phyloP scores from a whole-genome alignment of 2,329 filamentous ascomycete genomes.

The Calonectria hawksworthii region DNA sequence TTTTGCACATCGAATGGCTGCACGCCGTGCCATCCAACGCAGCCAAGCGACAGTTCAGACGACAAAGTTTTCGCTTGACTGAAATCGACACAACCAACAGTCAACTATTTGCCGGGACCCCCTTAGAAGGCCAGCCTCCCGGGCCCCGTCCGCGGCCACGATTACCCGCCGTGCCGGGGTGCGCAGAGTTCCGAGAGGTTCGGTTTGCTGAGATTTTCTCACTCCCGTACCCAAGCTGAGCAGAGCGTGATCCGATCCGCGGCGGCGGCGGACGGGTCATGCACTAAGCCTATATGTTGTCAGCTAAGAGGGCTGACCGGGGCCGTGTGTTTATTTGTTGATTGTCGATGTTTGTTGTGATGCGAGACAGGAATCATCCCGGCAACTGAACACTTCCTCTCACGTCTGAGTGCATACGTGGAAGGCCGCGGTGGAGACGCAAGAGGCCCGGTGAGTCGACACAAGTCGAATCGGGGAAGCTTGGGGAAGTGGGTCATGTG shows the following conservation, averaged over 20 bases:
- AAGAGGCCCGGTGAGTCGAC: slow-evolving; percentile 13
- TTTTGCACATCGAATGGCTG: not conserved
- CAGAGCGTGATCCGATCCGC: not conserved
- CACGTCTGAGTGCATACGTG: slow-evolving; percentile 27
- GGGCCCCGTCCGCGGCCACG: slow-evolving; percentile 4
- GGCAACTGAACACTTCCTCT: slow-evolving; percentile 28
- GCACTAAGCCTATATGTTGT: slow-evolving; percentile 15
- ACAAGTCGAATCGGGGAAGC: slow-evolving; percentile 26
- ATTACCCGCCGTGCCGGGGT: slow-evolving; percentile 6
- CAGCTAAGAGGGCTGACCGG: slow-evolving; percentile 8
- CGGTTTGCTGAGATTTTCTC: slow-evolving; percentile 7
- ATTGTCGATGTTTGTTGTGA: slow-evolving; percentile 14
- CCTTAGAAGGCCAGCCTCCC: slow-evolving; percentile 2
- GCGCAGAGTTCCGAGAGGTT: slow-evolving; percentile 9
- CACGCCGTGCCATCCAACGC: slow-evolving; percentile 7
- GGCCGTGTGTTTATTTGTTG: slow-evolving; percentile 22
- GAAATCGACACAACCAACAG: not conserved
- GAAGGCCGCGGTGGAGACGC: slow-evolving; percentile 10
- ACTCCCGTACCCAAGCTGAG: not conserved
- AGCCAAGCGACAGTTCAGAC: not conserved
- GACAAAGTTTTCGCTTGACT: slow-evolving; percentile 10
- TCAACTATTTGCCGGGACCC: not conserved
- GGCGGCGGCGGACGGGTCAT: not conserved
- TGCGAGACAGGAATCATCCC: slow-evolving; percentile 29
- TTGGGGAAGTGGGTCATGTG: slow-evolving; percentile 20